Evolutionary conservation across 345 rosid species (phyloP).

Genomic region (Turnera subulata): DNA sequence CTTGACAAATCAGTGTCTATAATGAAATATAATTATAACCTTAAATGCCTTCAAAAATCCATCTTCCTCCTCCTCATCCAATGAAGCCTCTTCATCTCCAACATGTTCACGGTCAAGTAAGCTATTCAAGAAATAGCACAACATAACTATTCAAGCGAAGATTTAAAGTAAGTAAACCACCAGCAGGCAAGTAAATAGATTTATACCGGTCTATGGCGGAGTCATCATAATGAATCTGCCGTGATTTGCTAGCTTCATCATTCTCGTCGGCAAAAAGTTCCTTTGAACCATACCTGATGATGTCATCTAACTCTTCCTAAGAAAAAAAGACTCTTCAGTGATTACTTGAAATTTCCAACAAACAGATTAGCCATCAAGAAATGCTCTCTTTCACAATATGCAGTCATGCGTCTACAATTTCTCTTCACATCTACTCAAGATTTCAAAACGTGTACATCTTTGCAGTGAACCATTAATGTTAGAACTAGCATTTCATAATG

Average conservation of each 20-base stretch:
- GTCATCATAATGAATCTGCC: slow-evolving; percentile 96
- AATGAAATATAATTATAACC: slow-evolving; percentile 35
- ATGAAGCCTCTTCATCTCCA: slow-evolving; percentile 73
- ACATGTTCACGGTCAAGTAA: slow-evolving; percentile 89
- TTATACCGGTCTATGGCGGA: slow-evolving; percentile 86
- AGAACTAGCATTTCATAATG: slow-evolving; percentile 2
- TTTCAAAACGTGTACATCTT: not conserved
- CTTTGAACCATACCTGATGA: slow-evolving; percentile 94
- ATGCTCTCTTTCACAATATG: too few species aligned
- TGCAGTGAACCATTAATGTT: not conserved
- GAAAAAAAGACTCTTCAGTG: slow-evolving; percentile 8
- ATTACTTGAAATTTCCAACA: slow-evolving; percentile 1
- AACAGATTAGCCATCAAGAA: not conserved
- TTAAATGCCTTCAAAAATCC: slow-evolving; percentile 97
- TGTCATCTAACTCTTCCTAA: slow-evolving; percentile 97
- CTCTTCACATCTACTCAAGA: too few species aligned
- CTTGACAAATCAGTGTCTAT: too few species aligned
- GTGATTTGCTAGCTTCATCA: slow-evolving; percentile 91
- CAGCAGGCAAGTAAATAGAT: slow-evolving; percentile 11
- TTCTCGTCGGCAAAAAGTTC: slow-evolving; percentile 96
- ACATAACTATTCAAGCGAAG: not conserved
- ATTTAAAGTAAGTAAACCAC: not conserved
- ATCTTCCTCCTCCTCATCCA: slow-evolving; percentile 94
- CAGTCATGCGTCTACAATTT: too few species aligned
- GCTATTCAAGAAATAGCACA: slow-evolving; percentile 33